Evolutionary conservation across 73 alveolate genomes (phyloP).

Genomic region (Tetrahymena borealis): DNA sequence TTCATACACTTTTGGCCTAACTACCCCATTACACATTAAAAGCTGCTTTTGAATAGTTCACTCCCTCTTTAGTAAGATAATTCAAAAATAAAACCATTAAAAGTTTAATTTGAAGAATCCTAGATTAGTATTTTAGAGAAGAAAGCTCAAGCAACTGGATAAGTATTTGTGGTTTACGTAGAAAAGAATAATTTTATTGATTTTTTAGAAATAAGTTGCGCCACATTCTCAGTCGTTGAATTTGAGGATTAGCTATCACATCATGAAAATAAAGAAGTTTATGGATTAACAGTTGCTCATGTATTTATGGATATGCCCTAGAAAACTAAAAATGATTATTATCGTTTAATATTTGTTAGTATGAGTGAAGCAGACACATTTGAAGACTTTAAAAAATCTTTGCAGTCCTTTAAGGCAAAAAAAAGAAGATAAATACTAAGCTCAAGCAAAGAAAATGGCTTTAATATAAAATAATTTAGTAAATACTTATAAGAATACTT

Average conservation of each 20-base stretch:
- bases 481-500: not conserved
- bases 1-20: not conserved
- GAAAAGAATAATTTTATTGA: not conserved
- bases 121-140: not conserved
- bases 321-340: not conserved
- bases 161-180: not conserved
- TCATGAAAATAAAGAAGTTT: not conserved
- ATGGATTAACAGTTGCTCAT: not conserved
- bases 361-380: not conserved
- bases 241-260: not conserved
- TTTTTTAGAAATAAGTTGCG: not conserved
- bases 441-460: not conserved
- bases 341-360: not conserved
- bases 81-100: not conserved
- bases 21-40: not conserved
- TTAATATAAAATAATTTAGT: not conserved
- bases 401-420: not conserved
- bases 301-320: not conserved
- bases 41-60: not conserved
- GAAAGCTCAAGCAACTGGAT: not conserved
- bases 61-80: not conserved
- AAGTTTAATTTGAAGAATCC: not conserved
- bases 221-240: not conserved
- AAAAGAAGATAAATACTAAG: not conserved
- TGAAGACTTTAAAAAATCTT: not conserved